These are phyloP conservation scores for Claviceps sp. DNA, from an alignment of 2,329 filamentous ascomycete species.

Conservation along the genomic window DNA sequence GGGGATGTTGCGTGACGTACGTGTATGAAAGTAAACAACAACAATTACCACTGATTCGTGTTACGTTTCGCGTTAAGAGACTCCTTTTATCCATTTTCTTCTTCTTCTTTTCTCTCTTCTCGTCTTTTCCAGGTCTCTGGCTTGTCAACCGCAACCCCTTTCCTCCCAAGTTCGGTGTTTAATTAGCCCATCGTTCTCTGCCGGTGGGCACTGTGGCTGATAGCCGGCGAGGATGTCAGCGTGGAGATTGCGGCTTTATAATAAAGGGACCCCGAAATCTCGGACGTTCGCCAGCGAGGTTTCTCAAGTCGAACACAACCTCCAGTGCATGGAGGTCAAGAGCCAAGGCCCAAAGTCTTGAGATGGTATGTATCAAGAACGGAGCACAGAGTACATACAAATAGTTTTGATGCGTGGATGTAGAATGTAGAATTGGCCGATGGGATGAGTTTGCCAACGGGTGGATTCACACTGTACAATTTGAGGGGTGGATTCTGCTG, in stretches of 20 bases:
- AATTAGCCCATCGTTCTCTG: background rate
- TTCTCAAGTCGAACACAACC: too few species aligned
- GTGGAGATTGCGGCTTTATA: background rate
- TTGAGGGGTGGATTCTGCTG: slow-evolving; percentile 1
- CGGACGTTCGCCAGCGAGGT: background rate
- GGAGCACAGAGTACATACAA: too few species aligned
- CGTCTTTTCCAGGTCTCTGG: background rate
- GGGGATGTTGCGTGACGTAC: background rate
- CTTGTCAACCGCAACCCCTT: background rate
- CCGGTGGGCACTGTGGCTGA: background rate
- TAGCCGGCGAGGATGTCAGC: background rate
- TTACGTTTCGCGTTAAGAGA: too few species aligned
- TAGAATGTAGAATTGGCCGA: too few species aligned
- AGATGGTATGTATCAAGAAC: too few species aligned
- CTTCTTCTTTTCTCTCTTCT: background rate
- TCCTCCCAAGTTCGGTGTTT: background rate
- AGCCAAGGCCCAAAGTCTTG: too few species aligned
- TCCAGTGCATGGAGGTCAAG: too few species aligned
- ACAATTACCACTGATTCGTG: too few species aligned
- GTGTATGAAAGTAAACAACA: too few species aligned
- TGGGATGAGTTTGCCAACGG: background rate
- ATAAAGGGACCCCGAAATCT: background rate
- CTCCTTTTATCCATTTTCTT: background rate
- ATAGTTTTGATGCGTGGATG: too few species aligned
- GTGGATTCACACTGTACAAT: background rate